Base-by-base conservation (phyloP, 2,329 filamentous ascomycete genomes). In the Geosmithia morbida region DNA sequence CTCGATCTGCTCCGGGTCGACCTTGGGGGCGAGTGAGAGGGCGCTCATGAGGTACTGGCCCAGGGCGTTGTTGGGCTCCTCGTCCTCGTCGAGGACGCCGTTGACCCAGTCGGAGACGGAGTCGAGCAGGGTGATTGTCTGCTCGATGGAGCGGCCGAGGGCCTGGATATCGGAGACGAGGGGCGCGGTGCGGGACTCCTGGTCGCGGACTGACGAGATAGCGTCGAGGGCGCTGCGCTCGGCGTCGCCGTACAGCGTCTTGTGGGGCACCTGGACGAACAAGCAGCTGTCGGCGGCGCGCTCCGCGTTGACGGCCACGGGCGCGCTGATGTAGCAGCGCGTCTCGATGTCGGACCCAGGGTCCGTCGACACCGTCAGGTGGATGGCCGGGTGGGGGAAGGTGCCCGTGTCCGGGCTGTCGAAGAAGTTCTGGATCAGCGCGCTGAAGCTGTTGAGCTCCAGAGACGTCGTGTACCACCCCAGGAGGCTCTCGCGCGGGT, bases 341-440 rank as follows among this genome's bases (percentile, higher is more conserved):
- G 88, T 86, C 67, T 90, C 84, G 56, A 97, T 87, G 56, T 92
- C 83, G 69, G 87, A 76, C 58, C 89, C 89, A 42, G 92, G 81
- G 54, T 88, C 82, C 51, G 89, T 96, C 52, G 83, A 88, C 55
- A 97, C 87, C 52, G 92, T 98, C 65, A 98, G 75, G 70, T 98
- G 92, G 45, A 98, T 84, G 54, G 92, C 90, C n/a, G 92, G 92
- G 69, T 96, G 87, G 47, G 92, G 92, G 72, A 85, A 96, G 49
- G 92, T 98, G 63, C 92, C 92, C 54, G 95, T 94, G 61, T 94
- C 92, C 61, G 94, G 88, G 62, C 87, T 86, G 61, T 85, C 87
- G 75, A 97, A 98, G 75, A 97, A 98, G 76, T 98, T 98, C 71
- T 98, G 92, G 69, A 66, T 98, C 59, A 98, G 79, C 58, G 92